Evolutionary conservation across 2,329 filamentous ascomycete genomes (phyloP), one percentile per base, ranked within the genome.

Genomic region (Fusarium pseudocircinatum): DNA sequence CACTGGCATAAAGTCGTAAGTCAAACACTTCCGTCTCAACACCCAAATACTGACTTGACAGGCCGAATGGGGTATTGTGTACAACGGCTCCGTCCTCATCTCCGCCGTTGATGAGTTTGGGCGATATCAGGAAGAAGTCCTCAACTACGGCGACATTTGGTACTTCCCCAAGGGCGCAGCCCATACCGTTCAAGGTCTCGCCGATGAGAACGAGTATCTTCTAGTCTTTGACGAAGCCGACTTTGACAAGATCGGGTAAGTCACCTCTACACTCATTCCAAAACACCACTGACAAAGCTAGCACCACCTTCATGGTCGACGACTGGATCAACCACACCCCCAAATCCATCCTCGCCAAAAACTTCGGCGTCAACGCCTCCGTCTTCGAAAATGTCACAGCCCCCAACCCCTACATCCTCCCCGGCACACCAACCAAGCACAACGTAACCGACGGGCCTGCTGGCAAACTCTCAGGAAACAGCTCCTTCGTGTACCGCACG

Each of bases 241-340:
- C 75, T 93, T 93, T 77, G 90, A 93, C 77, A 87, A 86, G 58
- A 82, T 87, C 36, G 89, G 89, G 86, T 89, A 78, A 67, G 84
- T 75, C 11, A 10, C 22, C 18, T 10, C 16, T 12, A 20, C 9
- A 1, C 14, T 0, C 22, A 7, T 14, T 11, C 36, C 20, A 5
- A 4, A 26, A 30, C 24, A 7, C 47, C 40, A 40, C 47, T 73
- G 28, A 73, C 30, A 22, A 7, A n/a, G 3, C 12, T 30, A 88
- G 89, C n/a, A 92, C 89, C 0, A 93, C 91, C 2, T 93, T 93
- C 84, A 92, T 90, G 82, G 85, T 93, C 30, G 90, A 91, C 70
- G 91, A 93, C 82, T 93, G 91, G 91, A 85, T 93, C 40, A 83
- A 87, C 0, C 91, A 92, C 77, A 93, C 91, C 0, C 91, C 91